A percentile compares a stretch with the other conserved stretches of the same genome.
Conservation (phyloP, 352 stramenopile species). For the Pythium folliculosum region DNA sequence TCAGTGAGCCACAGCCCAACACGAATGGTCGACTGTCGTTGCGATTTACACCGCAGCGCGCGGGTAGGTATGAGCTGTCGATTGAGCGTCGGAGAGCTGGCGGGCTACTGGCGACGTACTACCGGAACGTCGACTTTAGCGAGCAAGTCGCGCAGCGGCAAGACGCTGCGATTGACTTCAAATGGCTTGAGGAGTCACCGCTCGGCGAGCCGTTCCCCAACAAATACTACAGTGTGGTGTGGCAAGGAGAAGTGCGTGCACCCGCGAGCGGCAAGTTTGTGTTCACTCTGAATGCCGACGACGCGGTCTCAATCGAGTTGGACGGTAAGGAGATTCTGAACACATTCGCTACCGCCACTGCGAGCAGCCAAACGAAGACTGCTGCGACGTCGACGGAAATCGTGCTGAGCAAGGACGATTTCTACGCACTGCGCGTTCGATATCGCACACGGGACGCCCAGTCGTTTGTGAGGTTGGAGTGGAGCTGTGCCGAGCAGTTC, state of each 20-base stretch:
- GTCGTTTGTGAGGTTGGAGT: slow-evolving; percentile 84
- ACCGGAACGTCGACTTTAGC: slow-evolving; percentile 86
- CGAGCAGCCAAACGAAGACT: slow-evolving; percentile 14
- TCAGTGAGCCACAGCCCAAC: slow-evolving; percentile 66
- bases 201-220: slow-evolving; percentile 68
- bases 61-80: slow-evolving; percentile 81
- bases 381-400: slow-evolving; percentile 20
- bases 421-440: slow-evolving; percentile 82
- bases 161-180: slow-evolving; percentile 85
- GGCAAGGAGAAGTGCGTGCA: slow-evolving; percentile 60
- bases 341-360: slow-evolving; percentile 33
- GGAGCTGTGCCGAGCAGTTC: slow-evolving; percentile 52
- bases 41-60: slow-evolving; percentile 73
- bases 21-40: slow-evolving; percentile 88
- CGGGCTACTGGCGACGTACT: slow-evolving; percentile 93
- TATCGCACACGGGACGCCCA: slow-evolving; percentile 84
- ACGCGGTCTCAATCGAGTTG: slow-evolving; percentile 74
- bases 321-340: slow-evolving; percentile 70
- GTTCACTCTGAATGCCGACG: slow-evolving; percentile 84
- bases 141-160: slow-evolving; percentile 54
- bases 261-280: slow-evolving; percentile 60
- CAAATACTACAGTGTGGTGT: slow-evolving; percentile 76
- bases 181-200: slow-evolving; percentile 76
- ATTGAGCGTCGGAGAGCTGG: slow-evolving; percentile 78
- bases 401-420: slow-evolving; percentile 35